Percentiles rank a stretch among this genome's conserved stretches.
Conservation (phyloP, 495 filamentous ascomycete genomes). For the Aspergillus nanangensis region DNA sequence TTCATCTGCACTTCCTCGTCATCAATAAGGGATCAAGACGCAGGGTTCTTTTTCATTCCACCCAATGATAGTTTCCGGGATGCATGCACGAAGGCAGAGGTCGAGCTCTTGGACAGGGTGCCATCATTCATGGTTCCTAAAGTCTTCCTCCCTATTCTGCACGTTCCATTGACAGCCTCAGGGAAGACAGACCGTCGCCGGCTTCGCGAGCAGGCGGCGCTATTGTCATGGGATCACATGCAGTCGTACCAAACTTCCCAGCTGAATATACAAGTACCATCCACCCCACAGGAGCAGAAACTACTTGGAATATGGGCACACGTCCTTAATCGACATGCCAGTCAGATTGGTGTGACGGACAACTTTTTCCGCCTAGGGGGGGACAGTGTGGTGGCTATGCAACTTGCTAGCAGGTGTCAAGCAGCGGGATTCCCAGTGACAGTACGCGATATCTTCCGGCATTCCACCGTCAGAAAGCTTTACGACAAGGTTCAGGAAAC, state of each 20-base stretch:
- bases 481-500: slow-evolving; percentile 8
- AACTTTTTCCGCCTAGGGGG: slow-evolving; percentile 17
- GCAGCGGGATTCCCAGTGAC: background rate
- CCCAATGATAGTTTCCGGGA: background rate
- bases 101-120: background rate
- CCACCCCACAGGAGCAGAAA: slow-evolving; percentile 15
- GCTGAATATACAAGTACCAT: background rate
- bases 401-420: slow-evolving; percentile 2
- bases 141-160: slow-evolving; percentile 1
- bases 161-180: slow-evolving; percentile 9
- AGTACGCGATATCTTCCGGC: slow-evolving; percentile 12
- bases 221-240: slow-evolving; percentile 2
- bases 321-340: slow-evolving; percentile 7
- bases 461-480: slow-evolving; percentile 13
- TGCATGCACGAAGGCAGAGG: slow-evolving; percentile 1
- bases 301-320: slow-evolving; percentile 22
- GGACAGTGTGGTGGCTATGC: slow-evolving; percentile 21
- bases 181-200: slow-evolving; percentile 18
- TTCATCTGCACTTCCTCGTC: background rate
- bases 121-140: slow-evolving; percentile 8
- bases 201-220: slow-evolving; percentile 2
- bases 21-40: background rate
- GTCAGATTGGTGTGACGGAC: slow-evolving; percentile 29
- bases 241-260: background rate
- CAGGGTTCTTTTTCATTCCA: background rate